Conservation (phyloP, 2,329 filamentous ascomycete species). For the Pseudonectria foliicola region DNA sequence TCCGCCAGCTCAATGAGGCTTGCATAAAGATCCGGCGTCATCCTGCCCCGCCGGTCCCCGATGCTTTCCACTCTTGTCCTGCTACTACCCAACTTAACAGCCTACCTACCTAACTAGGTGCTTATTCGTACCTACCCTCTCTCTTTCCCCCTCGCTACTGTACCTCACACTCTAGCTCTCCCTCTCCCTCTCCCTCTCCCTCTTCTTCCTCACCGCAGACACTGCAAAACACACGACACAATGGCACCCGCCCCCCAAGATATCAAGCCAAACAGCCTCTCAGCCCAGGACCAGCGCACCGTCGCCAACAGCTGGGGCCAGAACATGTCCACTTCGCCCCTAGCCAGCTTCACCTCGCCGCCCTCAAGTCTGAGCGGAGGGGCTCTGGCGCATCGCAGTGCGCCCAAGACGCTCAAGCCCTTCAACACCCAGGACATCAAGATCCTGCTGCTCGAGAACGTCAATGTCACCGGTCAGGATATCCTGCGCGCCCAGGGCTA, state of each 20-base stretch:
- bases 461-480: slow-evolving; percentile 82
- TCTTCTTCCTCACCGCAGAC: slow-evolving; percentile 26
- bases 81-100: too few relatives aligned
- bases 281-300: slow-evolving; percentile 26
- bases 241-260: slow-evolving; percentile 42
- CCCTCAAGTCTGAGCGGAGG: slow-evolving; percentile 55
- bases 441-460: slow-evolving; percentile 90
- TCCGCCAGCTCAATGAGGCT: too few relatives aligned
- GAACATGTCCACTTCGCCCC: slow-evolving; percentile 65
- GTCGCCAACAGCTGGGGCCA: slow-evolving; percentile 54
- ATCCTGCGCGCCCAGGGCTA: slow-evolving; percentile 84
- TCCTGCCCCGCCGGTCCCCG: too few relatives aligned
- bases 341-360: slow-evolving; percentile 66
- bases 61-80: too few relatives aligned
- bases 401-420: slow-evolving; percentile 76
- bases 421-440: slow-evolving; percentile 96
- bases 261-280: slow-evolving; percentile 33
- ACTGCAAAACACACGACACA: slow-evolving; percentile 8
- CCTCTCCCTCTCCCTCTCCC: slow-evolving; percentile 25
- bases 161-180: slow-evolving; percentile 8
- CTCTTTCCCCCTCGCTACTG: too few relatives aligned
- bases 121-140: too few relatives aligned
- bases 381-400: slow-evolving; percentile 31
- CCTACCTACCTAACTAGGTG: too few relatives aligned
- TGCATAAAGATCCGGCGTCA: too few relatives aligned